Evolutionary conservation across 805 yeast genomes (phyloP), one percentile per base, ranked within the genome.

Genomic region (Ogataea methylovora): DNA sequence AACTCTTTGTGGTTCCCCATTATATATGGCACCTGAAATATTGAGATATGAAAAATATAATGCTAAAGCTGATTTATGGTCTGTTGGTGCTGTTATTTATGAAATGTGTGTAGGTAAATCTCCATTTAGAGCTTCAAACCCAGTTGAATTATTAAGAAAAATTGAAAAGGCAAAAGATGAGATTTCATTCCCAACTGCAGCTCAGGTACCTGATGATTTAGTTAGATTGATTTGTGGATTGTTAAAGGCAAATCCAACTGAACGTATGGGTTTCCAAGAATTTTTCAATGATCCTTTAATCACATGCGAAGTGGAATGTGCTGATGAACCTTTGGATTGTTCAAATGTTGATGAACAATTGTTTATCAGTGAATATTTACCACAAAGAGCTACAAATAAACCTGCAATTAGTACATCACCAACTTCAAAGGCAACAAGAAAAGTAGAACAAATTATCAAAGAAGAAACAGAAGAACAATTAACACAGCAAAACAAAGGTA

Each of bases 1-100:
- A 54, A 92, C 98, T 2, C 65, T 92, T 45, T 92, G 98, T 67
- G 98, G 98, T 1, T 85, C 95, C 9, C 98, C 98, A 3, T 69
- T 92, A 29, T 92, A 92, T 60, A 92, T 92, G 98, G 98, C 98
- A 0, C 98, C 98, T 0, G 98, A 92, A 60, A 92, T 92, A 31
- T 65, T 92, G 46, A 70, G 94, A 42, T 88, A 85, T 52, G 97
- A 92, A 55, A 92, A 87, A 59, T 92, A 92, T 61, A 87, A 88
- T 46, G 98, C 97, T 5, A 88, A 87, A 55, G 97, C 97, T 0
- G 98, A 92, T 54, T 61, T 92, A 43, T 92, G 98, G 98, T 87
- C 97, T 6, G 95, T 90, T 4, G 98, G 98, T 4, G 94, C 97
- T 1, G 97, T 92, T 1, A 63, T 88, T 10, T 92, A 80, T 58